A percentile compares a stretch with the other conserved stretches of the same genome.
These are phyloP conservation scores for Gaultheria prostrata DNA, from an alignment of 148 eudicot genomes.

Conservation along the genomic window DNA sequence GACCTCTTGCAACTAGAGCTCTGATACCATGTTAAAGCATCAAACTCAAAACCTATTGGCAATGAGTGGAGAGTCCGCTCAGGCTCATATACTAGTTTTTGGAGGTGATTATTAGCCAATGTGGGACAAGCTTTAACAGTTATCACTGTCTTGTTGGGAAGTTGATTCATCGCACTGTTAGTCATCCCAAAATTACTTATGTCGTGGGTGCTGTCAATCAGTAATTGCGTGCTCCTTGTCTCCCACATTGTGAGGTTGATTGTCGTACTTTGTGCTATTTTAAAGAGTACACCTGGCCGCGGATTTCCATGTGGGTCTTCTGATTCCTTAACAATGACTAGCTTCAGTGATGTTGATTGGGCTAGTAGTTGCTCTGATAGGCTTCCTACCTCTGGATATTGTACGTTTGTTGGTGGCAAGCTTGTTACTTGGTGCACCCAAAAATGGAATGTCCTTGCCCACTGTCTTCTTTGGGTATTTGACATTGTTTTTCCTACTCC, in stretches of 20 bases:
- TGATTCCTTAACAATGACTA: not conserved
- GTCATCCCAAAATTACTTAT: not conserved
- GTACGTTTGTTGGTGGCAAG: not conserved
- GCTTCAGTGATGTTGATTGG: not conserved
- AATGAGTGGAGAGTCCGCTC: too few relatives aligned
- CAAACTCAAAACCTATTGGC: too few relatives aligned
- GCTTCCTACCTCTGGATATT: not conserved
- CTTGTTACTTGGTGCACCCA: not conserved
- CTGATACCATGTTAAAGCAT: too few relatives aligned
- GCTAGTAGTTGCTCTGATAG: not conserved
- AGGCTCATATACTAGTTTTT: too few relatives aligned
- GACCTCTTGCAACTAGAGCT: too few relatives aligned
- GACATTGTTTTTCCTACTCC: not conserved
- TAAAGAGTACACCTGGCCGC: not conserved
- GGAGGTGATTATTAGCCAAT: too few relatives aligned
- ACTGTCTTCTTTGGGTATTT: not conserved
- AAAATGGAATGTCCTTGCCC: not conserved
- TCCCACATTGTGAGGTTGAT: not conserved
- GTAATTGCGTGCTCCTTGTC: not conserved
- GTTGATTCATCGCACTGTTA: not conserved
- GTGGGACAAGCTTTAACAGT: too few relatives aligned
- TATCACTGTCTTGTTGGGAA: not conserved
- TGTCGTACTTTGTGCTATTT: not conserved
- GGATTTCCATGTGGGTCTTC: not conserved
- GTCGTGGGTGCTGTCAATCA: not conserved